Evolutionary conservation across 768 basidiomycete species (phyloP).

Genomic region (Russula abietina): DNA sequence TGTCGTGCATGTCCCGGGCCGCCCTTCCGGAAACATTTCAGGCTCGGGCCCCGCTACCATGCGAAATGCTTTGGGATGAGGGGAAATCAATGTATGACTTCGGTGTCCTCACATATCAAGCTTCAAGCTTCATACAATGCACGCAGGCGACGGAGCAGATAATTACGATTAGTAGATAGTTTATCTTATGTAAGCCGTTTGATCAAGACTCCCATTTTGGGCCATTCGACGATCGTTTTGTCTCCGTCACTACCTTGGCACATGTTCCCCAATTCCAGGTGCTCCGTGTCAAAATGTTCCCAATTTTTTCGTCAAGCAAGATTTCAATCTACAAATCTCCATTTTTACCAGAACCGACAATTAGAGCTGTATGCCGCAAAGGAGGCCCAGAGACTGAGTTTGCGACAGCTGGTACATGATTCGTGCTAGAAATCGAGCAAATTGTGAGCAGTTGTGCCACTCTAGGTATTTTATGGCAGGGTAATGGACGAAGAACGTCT

Average conservation of each 20-base stretch:
- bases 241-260: background rate
- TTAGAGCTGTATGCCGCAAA: constrained; percentile 75
- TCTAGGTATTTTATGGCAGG: constrained; percentile 79
- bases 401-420: constrained; percentile 65
- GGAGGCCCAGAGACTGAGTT: constrained; percentile 62
- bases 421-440: background rate
- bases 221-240: background rate
- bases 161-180: background rate
- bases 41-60: too few species aligned
- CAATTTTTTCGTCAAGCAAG: constrained; percentile 11
- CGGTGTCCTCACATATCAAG: too few species aligned
- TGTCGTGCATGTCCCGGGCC: constrained; percentile 6
- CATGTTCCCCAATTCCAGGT: background rate
- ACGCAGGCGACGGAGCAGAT: background rate
- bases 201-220: background rate
- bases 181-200: background rate
- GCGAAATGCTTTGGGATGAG: too few species aligned
- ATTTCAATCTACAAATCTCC: constrained; percentile 26
- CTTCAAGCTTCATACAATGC: background rate
- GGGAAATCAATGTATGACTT: too few species aligned
- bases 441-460: constrained; percentile 7
- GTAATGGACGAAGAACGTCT: constrained; percentile 73
- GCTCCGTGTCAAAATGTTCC: background rate
- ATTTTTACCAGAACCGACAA: constrained; percentile 79
- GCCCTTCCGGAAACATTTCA: background rate